Conservation (phyloP, 2,329 filamentous ascomycete genomes). For the Xenoacremonium recifei region DNA sequence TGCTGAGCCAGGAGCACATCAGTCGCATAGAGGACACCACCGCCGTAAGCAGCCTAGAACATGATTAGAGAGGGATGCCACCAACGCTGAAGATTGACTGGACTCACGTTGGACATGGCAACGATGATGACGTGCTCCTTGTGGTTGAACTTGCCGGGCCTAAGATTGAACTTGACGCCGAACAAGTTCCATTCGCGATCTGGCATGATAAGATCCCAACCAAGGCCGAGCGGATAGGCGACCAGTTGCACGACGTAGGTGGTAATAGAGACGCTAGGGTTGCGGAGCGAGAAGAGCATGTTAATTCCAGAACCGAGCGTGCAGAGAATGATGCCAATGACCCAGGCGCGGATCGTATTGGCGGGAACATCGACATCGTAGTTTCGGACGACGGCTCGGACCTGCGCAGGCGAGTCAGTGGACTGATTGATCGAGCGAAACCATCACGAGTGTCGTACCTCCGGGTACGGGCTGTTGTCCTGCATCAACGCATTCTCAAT, state of each 20-base stretch:
- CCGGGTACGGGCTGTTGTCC: conserved; percentile 66
- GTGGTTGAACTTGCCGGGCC: conserved; percentile 58
- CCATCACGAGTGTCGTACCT: conserved; percentile 41
- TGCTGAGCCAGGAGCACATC: conserved; percentile 49
- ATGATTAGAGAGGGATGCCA: too few relatives aligned
- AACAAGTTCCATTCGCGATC: conserved; percentile 49
- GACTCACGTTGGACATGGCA: conserved; percentile 62
- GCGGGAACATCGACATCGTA: conserved; percentile 63
- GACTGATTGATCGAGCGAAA: conserved; percentile 7
- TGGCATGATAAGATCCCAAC: conserved; percentile 55
- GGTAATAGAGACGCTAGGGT: conserved; percentile 58
- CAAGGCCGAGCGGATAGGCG: conserved; percentile 57
- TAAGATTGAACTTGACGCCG: conserved; percentile 55
- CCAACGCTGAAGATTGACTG: too few relatives aligned
- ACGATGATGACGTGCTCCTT: conserved; percentile 63
- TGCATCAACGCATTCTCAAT: conserved; percentile 59
- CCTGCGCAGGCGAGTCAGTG: conserved; percentile 41
- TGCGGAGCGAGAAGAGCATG: conserved; percentile 59
- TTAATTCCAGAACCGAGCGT: conserved; percentile 62
- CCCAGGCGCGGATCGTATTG: conserved; percentile 65
- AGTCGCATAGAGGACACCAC: conserved; percentile 56
- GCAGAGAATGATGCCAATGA: conserved; percentile 58
- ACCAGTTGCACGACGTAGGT: conserved; percentile 63
- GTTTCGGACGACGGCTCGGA: conserved; percentile 64
- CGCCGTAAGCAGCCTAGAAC: conserved; percentile 55